Conservation (phyloP, 257 asterid species). For the Craterostigma plantagineum region DNA sequence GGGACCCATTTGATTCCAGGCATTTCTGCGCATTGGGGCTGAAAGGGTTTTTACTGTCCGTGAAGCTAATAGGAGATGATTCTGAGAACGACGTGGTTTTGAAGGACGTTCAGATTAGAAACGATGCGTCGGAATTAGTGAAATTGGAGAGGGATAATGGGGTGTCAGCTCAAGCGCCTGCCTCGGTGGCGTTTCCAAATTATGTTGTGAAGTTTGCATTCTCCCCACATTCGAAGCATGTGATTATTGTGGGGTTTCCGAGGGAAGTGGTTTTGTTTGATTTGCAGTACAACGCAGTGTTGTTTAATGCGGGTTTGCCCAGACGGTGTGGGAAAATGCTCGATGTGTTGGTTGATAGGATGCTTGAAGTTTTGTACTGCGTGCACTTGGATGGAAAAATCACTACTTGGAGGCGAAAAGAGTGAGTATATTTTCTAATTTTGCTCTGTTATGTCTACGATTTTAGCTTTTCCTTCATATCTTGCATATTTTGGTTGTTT, state of each 20-base stretch:
- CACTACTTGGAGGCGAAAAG: conserved; percentile 86
- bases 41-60: conserved; percentile 66
- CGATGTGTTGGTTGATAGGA: conserved; percentile 65
- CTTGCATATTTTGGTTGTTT: conserved; percentile 2
- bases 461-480: conserved; percentile 7
- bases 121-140: conserved; percentile 61
- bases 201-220: conserved; percentile 52
- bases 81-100: conserved; percentile 52
- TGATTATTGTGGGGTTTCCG: conserved; percentile 55
- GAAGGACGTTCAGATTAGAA: conserved; percentile 43
- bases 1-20: conserved; percentile 72
- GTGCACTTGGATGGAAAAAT: conserved; percentile 94
- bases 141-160: conserved; percentile 74
- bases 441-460: conserved; percentile 2
- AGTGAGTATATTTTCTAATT: conserved; percentile 40
- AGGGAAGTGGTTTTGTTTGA: conserved; percentile 84
- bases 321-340: conserved; percentile 81
- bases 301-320: conserved; percentile 59
- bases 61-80: conserved; percentile 52
- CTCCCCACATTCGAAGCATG: conserved; percentile 84
- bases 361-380: conserved; percentile 66
- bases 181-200: conserved; percentile 40
- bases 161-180: conserved; percentile 26
- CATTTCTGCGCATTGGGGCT: conserved; percentile 76
- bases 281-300: conserved; percentile 56